These are phyloP conservation scores for Mortierella alpina DNA, from an alignment of 192 early-diverging fungal species.

Conservation along the genomic window DNA sequence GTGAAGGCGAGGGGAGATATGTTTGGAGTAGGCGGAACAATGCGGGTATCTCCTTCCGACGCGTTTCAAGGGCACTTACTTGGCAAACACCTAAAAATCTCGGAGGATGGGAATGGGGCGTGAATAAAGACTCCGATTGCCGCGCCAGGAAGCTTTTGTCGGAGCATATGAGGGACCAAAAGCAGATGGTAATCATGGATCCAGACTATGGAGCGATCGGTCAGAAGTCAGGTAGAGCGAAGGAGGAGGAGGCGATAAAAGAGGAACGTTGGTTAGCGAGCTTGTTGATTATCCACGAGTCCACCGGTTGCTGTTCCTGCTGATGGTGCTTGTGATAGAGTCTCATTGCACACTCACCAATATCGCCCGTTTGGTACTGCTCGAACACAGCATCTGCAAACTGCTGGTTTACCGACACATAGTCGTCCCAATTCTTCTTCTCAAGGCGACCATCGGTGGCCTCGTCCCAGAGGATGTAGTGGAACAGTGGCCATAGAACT, in stretches of 20 bases:
- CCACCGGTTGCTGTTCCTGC: no score
- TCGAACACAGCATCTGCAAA: constrained; percentile 79
- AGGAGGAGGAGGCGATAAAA: not conserved
- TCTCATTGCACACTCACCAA: constrained; percentile 60
- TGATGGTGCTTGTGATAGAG: not conserved
- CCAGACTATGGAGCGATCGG: constrained; percentile 80
- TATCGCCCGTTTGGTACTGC: constrained; percentile 81
- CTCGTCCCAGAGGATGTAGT: constrained; percentile 92
- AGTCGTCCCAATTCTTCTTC: constrained; percentile 79
- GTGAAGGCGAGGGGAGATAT: not conserved
- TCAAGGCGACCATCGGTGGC: constrained; percentile 75
- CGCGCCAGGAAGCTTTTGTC: constrained; percentile 81
- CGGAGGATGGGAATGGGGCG: constrained; percentile 95
- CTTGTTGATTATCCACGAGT: no score
- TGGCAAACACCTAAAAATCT: constrained; percentile 94
- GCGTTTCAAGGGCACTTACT: constrained; percentile 55
- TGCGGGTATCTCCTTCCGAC: not conserved
- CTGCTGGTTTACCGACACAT: constrained; percentile 81
- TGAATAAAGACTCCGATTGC: constrained; percentile 96
- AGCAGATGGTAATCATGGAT: constrained; percentile 98
- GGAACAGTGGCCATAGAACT: constrained; percentile 96
- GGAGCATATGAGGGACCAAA: constrained; percentile 89
- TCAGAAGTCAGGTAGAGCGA: constrained; percentile 1
- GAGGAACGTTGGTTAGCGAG: constrained; percentile 38
- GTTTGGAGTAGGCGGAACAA: not conserved